Conservation (phyloP, 768 basidiomycete genomes). For the Termitomyces eurrhizus region DNA sequence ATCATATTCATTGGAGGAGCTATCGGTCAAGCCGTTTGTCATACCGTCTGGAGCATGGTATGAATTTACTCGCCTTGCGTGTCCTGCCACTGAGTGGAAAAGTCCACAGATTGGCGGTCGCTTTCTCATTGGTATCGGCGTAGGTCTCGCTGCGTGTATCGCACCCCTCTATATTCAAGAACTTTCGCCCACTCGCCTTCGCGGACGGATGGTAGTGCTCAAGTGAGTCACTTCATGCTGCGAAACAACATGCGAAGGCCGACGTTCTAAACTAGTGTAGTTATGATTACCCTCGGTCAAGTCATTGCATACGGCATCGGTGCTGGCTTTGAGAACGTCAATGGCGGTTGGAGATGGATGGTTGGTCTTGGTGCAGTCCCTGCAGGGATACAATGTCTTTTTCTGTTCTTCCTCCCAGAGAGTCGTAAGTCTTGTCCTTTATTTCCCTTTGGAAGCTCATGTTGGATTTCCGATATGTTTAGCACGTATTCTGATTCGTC, state of each 20-base stretch:
- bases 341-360: constrained; percentile 80
- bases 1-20: constrained; percentile 74
- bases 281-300: constrained; percentile 78
- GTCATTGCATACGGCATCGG: constrained; percentile 76
- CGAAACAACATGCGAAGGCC: neutral
- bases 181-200: constrained; percentile 66
- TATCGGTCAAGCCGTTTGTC: constrained; percentile 64
- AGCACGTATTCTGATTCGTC: constrained; percentile 61
- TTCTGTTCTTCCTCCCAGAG: constrained; percentile 70
- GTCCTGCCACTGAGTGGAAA: neutral
- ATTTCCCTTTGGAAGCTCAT: neutral
- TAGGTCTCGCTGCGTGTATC: constrained; percentile 73
- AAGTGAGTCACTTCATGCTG: constrained; percentile 34
- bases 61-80: constrained; percentile 10
- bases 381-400: constrained; percentile 56
- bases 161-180: constrained; percentile 85
- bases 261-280: constrained; percentile 36
- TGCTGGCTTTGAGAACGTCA: constrained; percentile 56
- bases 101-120: constrained; percentile 55
- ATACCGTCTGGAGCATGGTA: constrained; percentile 69
- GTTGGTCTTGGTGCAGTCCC: constrained; percentile 73
- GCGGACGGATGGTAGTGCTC: constrained; percentile 76
- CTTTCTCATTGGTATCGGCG: constrained; percentile 71
- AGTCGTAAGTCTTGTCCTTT: constrained; percentile 50
- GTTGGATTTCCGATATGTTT: neutral